Evolutionary conservation across 768 basidiomycete species (phyloP), one percentile per base, ranked within the genome.

Genomic region (Xerocomellus chrysenteron): DNA sequence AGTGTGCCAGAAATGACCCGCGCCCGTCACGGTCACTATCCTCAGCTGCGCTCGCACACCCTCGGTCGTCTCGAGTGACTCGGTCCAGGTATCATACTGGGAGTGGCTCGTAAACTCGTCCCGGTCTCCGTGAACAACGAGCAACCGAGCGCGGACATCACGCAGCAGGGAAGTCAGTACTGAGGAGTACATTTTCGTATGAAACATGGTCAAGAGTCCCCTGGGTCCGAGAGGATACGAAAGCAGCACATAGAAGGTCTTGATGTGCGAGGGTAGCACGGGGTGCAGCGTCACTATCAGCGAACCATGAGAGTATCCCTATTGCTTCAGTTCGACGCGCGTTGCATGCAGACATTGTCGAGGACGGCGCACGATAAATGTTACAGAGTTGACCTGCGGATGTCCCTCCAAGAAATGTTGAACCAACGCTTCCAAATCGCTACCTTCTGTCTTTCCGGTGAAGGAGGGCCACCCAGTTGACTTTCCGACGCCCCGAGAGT

Each of bases 231-330:
- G 73, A 0, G 91, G 91, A 65, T 93, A 92, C 4, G 90, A 92
- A 21, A 93, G 70, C 40, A 93, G 67, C 44, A 91, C 74, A 67
- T 91, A 87, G 13, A 80, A 80, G 0, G 82, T 85, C 64, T 74
- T 77, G 44, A 86, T 66, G n/a, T 74, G 72, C 17, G 76, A 63
- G 0, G 76, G 73, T 3, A 86, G 71, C 3, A 82, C 65, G 0
- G 88, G 85, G 54, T 84, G 83, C 57, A 88, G 72, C 9, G 88
- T 88, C 12, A 82, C 81, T 37, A 89, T 84, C 33, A 94, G 76
- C 2, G 88, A 83, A 1, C 91, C 91, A 77, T 92, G 77, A 11
- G 91, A 93, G 71, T 94, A 94, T 6, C 90, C 89, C 88, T 91
- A 49, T 28, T 32, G n/a, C n/a, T 40, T 55, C 43, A 49, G 51